Base-by-base conservation (phyloP, 441 rosid species). In the Kokia cookei region DNA sequence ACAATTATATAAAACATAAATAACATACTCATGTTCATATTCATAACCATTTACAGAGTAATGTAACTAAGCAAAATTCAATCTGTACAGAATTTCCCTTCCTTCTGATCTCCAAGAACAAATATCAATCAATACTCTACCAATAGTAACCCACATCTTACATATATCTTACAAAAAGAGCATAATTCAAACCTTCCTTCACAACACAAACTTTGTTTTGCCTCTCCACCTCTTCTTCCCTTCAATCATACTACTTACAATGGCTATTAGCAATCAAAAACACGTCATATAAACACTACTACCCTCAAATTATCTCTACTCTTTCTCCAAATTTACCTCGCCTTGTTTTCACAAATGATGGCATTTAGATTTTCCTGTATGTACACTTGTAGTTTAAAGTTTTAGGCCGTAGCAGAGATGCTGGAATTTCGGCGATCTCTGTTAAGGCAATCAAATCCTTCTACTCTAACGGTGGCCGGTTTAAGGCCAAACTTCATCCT, bases 371-470 rank as follows among this genome's bases (percentile, higher is more conserved):
- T 75, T 32, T 84, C 77, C 74, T 77, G 66, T 90, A 92, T 94
- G 47, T 90, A 92, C 97, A 94, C 80, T 84, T 48, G 75, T 29
- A 5, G 19, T 26, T 50, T 55, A 68, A 32, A 72, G 75, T 82
- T 77, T 93, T 94, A 94, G 29, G 98, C 97, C 92, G 90, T 80
- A 72, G 98, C 97, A 76, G 97, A 90, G 90, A 94, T 88, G 90
- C 97, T 84, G n/a, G 97, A 90, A 86, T 81, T 91, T 60, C 86
- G 93, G 86, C 90, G 84, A 78, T 94, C 97, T 89, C 97, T 90
- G 86, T 87, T 88, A 77, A 94, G 94, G 88, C 99, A 93, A 82
- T 93, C 94, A 51, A 94, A 94, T 71, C 99, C 99, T 90, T 94
- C 99, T 85, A 94, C 94, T 85, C 97, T 93, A 93, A 93, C 97